Evolutionary conservation across 306 rosid genomes (phyloP).

Genomic region (Hippophae tibetana): DNA sequence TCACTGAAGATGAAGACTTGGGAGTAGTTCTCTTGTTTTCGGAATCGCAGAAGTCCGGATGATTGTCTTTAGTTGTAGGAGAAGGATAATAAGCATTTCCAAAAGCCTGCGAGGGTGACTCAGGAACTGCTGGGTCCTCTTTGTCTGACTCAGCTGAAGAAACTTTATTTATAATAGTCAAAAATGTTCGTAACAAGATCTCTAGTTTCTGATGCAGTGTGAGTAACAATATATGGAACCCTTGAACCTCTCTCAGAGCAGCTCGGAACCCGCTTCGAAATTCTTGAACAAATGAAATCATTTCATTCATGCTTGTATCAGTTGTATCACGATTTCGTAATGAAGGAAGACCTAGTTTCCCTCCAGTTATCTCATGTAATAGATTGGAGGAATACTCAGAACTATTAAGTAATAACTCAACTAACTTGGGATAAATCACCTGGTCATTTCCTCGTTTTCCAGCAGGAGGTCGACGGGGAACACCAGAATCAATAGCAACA

Average conservation of each 20-base stretch:
- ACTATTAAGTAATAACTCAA: constrained; percentile 75
- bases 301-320: constrained; percentile 33
- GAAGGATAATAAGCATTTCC: constrained; percentile 28
- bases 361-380: constrained; percentile 67
- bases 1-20: no score
- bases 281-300: constrained; percentile 37
- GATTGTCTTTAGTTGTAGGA: constrained; percentile 43
- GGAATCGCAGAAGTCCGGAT: no score
- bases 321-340: constrained; percentile 29
- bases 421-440: constrained; percentile 75
- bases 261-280: constrained; percentile 77
- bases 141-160: constrained; percentile 66
- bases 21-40: no score
- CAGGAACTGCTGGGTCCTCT: constrained; percentile 54
- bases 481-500: constrained; percentile 90
- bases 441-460: constrained; percentile 95
- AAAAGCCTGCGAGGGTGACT: constrained; percentile 44
- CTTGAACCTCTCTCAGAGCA: constrained; percentile 83
- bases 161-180: constrained; percentile 60
- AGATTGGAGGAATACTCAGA: constrained; percentile 70
- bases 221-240: constrained; percentile 78
- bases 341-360: constrained; percentile 60
- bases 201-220: constrained; percentile 89
- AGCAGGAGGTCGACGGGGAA: constrained; percentile 95
- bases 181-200: constrained; percentile 53